Conservation (phyloP, 2,329 filamentous ascomycete species). For the Verticillium nubilum region DNA sequence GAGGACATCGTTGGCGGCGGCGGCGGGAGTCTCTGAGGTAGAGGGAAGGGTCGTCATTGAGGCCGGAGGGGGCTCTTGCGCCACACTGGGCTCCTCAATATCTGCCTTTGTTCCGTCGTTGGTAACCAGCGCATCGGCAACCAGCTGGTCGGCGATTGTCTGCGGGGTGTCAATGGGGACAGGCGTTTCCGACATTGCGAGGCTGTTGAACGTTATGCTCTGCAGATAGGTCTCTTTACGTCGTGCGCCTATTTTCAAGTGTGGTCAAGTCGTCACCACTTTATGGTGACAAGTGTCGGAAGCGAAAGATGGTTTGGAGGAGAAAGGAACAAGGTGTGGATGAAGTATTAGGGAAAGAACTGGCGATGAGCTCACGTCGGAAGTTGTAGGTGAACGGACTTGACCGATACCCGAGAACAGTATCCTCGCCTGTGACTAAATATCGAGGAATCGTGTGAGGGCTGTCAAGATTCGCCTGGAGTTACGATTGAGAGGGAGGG, state of each 20-base stretch:
- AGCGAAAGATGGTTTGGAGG: too few relatives aligned
- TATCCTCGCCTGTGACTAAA: too few relatives aligned
- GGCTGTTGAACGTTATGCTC: neutral
- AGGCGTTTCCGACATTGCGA: constrained; percentile 19
- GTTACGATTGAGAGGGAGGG: neutral
- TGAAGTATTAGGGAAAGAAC: too few relatives aligned
- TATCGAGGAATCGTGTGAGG: neutral
- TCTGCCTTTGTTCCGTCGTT: neutral
- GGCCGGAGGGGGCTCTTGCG: neutral
- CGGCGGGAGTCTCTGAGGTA: neutral
- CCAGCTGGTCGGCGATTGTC: constrained; percentile 6
- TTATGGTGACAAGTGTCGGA: too few relatives aligned
- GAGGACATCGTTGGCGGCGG: constrained; percentile 25
- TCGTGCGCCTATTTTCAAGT: too few relatives aligned
- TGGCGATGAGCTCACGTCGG: too few relatives aligned
- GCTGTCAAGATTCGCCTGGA: neutral
- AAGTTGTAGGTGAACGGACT: too few relatives aligned
- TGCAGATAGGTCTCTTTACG: neutral
- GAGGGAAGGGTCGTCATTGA: neutral
- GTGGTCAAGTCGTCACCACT: too few relatives aligned
- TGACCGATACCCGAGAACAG: too few relatives aligned
- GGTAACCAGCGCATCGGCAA: neutral
- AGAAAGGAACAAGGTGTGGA: too few relatives aligned
- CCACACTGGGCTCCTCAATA: neutral
- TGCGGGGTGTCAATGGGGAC: constrained; percentile 6